These are phyloP conservation scores for Angomonas deanei DNA, from an alignment of 208 protist genomes.

Conservation along the genomic window DNA sequence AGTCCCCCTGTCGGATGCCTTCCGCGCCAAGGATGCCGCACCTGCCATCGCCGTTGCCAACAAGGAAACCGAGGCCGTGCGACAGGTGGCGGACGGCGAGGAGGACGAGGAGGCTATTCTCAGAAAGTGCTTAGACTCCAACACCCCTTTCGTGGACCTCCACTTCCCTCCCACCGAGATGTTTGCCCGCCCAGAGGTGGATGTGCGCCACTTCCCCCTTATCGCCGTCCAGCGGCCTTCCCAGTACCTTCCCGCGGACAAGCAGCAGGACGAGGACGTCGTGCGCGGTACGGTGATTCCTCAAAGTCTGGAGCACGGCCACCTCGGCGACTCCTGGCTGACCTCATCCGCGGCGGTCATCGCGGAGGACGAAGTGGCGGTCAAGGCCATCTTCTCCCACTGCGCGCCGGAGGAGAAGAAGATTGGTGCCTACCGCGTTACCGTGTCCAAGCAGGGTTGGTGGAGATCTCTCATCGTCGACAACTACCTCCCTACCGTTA, in stretches of 20 bases:
- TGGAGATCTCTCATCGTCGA: conserved; percentile 57
- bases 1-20: conserved; percentile 24
- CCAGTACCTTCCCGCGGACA: conserved; percentile 15
- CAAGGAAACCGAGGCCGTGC: conserved; percentile 7
- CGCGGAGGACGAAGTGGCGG: conserved; percentile 23
- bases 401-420: conserved; percentile 19
- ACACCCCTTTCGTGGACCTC: conserved; percentile 38
- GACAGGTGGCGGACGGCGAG: conserved; percentile 19
- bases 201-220: conserved; percentile 25
- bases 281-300: conserved; percentile 34
- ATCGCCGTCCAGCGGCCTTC: conserved; percentile 32
- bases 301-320: conserved; percentile 39
- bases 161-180: conserved; percentile 26
- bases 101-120: conserved; percentile 39
- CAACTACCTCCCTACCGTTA: conserved; percentile 47
- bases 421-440: conserved; percentile 48
- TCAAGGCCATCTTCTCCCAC: conserved; percentile 21
- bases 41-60: conserved; percentile 10
- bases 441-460: conserved; percentile 57
- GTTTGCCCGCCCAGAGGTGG: conserved; percentile 24
- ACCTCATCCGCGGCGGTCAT: conserved; percentile 33
- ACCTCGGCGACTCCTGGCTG: conserved; percentile 66
- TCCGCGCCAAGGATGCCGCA: conserved; percentile 9
- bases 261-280: conserved; percentile 13
- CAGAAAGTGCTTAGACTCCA: conserved; percentile 19